These are phyloP conservation scores for Neurospora sp. DNA, from an alignment of 495 filamentous ascomycete species.

Conservation along the genomic window DNA sequence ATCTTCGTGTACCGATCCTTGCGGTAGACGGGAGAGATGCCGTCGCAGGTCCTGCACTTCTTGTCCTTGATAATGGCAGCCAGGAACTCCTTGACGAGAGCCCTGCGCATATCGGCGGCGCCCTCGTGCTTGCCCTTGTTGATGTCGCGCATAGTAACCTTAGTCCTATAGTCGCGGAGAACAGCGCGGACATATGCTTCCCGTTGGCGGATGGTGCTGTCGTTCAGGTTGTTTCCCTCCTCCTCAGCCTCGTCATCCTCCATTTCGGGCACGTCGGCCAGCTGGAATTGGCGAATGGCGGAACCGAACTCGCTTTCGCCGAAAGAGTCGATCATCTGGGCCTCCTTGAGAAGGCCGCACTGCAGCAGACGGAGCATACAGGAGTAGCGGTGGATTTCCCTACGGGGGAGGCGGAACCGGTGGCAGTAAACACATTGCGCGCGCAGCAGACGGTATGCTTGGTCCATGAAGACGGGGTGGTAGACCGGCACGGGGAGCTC, in stretches of 20 bases:
- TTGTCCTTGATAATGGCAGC: slow-evolving; percentile 50
- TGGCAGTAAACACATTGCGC: slow-evolving; percentile 87
- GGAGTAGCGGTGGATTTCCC: slow-evolving; percentile 59
- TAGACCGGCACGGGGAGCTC: slow-evolving; percentile 88
- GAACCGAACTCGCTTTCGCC: slow-evolving; percentile 38
- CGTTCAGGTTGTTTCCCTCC: slow-evolving; percentile 17
- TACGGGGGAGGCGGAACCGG: slow-evolving; percentile 61
- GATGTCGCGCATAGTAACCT: slow-evolving; percentile 41
- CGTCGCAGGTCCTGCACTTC: slow-evolving; percentile 63
- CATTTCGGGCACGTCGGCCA: slow-evolving; percentile 13
- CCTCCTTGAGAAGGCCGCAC: slow-evolving; percentile 69
- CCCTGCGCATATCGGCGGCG: slow-evolving; percentile 62
- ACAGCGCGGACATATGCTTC: slow-evolving; percentile 58
- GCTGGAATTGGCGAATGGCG: slow-evolving; percentile 8
- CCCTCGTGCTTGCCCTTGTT: slow-evolving; percentile 67
- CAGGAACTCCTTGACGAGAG: slow-evolving; percentile 70
- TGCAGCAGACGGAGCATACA: slow-evolving; percentile 85
- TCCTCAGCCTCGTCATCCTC: slow-evolving; percentile 21
- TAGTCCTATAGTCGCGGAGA: slow-evolving; percentile 44
- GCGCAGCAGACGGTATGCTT: slow-evolving; percentile 70
- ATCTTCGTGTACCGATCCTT: slow-evolving; percentile 88
- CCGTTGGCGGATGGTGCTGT: slow-evolving; percentile 50
- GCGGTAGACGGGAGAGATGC: slow-evolving; percentile 65
- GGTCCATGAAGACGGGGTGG: slow-evolving; percentile 88
- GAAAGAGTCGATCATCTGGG: slow-evolving; percentile 51